Evolutionary conservation across 1,284 basidiomycete species (phyloP).

Genomic region (Schizopora paradoxa): DNA sequence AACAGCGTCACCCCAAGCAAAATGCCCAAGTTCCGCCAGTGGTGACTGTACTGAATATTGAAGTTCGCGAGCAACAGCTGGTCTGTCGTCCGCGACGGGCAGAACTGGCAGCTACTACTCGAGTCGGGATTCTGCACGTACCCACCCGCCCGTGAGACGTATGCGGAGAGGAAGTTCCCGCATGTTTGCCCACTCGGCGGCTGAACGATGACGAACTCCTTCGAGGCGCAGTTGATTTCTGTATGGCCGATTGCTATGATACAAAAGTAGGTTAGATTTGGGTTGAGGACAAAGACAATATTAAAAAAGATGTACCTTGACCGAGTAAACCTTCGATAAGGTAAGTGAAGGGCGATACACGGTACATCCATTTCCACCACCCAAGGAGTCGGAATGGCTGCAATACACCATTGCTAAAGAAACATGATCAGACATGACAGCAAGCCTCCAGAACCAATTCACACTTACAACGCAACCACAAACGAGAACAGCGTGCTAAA

Average conservation of each 20-base stretch:
- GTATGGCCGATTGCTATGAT: constrained; percentile 40
- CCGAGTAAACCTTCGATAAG: constrained; percentile 22
- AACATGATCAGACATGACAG: not conserved
- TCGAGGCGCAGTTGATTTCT: constrained; percentile 45
- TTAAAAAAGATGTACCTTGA: constrained; percentile 9
- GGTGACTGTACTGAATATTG: constrained; percentile 45
- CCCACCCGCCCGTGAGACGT: constrained; percentile 49
- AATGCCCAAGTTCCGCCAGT: constrained; percentile 47
- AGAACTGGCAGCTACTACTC: constrained; percentile 50
- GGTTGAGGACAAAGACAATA: not conserved
- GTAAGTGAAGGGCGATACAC: constrained; percentile 37
- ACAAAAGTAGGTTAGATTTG: no score
- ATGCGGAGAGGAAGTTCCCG: constrained; percentile 46
- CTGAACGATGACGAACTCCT: constrained; percentile 48
- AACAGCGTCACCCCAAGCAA: constrained; percentile 40
- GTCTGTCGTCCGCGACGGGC: constrained; percentile 40
- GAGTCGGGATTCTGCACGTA: constrained; percentile 61
- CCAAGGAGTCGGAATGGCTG: constrained; percentile 7
- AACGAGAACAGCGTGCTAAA: constrained; percentile 17
- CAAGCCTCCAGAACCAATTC: not conserved
- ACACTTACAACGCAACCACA: constrained; percentile 16
- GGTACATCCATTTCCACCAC: not conserved
- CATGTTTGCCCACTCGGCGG: constrained; percentile 63
- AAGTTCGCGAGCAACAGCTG: constrained; percentile 36
- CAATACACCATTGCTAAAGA: constrained; percentile 12